A percentile compares a stretch with the other conserved stretches of the same genome.
Conservation (phyloP, 805 yeast genomes). For the Cyberlindnera euphorbiae region DNA sequence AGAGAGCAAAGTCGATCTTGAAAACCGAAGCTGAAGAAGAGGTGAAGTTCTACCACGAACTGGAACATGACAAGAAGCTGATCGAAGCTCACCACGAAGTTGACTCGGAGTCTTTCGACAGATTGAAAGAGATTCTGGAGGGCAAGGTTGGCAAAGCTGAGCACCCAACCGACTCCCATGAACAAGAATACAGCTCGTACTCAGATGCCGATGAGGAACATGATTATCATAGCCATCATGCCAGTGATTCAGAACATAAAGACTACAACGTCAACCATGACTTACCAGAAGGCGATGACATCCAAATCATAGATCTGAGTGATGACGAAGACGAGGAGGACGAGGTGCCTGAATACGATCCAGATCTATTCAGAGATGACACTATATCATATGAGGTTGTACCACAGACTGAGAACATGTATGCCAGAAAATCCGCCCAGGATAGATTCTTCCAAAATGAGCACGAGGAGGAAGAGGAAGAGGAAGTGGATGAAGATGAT, state of each 20-base stretch:
- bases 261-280: neutral
- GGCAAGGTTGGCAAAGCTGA: conserved; percentile 1
- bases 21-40: conserved; percentile 33
- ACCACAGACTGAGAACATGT: conserved; percentile 13
- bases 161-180: neutral
- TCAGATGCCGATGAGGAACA: conserved; percentile 22
- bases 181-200: conserved; percentile 15
- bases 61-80: conserved; percentile 28
- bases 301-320: conserved; percentile 5
- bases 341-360: conserved; percentile 11
- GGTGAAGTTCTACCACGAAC: conserved; percentile 29
- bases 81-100: conserved; percentile 21
- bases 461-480: neutral
- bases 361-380: conserved; percentile 11
- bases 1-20: conserved; percentile 29
- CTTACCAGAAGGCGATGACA: neutral
- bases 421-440: neutral
- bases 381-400: conserved; percentile 5
- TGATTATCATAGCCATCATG: too few relatives aligned
- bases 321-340: conserved; percentile 9
- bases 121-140: conserved; percentile 17
- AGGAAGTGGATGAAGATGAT: too few relatives aligned
- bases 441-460: neutral
- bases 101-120: conserved; percentile 22
- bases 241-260: too few relatives aligned